Base-by-base conservation (phyloP, 371 early-diverging fungal genomes). In the Mucor irregularis region DNA sequence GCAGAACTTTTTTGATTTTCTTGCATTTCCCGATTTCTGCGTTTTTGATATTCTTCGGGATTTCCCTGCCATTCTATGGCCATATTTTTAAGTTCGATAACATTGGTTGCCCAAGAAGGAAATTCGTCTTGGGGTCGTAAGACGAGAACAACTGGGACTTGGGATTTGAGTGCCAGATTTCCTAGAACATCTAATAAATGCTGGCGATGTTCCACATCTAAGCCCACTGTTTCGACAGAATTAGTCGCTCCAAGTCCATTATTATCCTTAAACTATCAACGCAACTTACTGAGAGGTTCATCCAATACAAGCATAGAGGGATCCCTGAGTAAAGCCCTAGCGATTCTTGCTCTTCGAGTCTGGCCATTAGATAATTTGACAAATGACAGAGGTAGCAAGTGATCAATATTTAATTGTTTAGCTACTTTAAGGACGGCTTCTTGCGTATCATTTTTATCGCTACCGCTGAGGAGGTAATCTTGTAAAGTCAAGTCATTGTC, bases 261-360 rank as follows among this genome's bases (percentile, higher is more conserved):
- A 3, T 34, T 39, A 19, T 39, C 4, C 14, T 19, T 3, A 4
- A 19, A 16, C 5, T 39, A 19, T 5, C 21, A 5, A 5, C 25
- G n/a, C 19, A 66, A 78, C 82, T 85, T 72, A 84, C 84, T 85
- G 16, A 85, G 74, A 1, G 85, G 83, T 63, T 83, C 83, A 59
- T 85, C 83, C 11, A 82, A 53, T 26, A 85, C 68, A 29, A 83
- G 52, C 66, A 76, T 65, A 1, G 57, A 39, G 1, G 78, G 75
- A 2, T 66, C 49, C 8, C 48, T 68, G 21, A 81, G 47, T 16
- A 85, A 49, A 24, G 78, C 69, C 22, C 71, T 66, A 0, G 80
- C 80, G 39, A 85, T 69, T 11, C 83, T 61, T n/a, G 78, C 76
- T 30, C 86, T 72, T 48, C 83, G 54, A 4, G 79, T 73, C 51